A percentile compares a stretch with the other conserved stretches of the same genome.
Evolutionary conservation across 106 monocot genomes (phyloP).

Genomic region (Dioscorea dumetorum): DNA sequence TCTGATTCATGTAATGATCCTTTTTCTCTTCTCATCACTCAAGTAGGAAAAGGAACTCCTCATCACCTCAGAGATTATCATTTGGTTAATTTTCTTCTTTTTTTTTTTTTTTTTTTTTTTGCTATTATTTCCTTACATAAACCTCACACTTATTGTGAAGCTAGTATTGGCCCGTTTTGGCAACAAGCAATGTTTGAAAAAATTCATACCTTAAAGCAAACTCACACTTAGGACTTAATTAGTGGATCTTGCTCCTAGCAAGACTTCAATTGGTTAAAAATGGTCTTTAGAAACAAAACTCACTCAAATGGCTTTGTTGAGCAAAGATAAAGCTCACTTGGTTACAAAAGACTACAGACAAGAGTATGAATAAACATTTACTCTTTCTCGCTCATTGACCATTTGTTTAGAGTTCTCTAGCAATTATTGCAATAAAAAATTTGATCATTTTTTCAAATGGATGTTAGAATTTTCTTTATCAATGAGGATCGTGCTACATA

Average conservation of each 20-base stretch:
- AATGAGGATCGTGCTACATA: not conserved
- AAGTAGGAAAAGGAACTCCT: not conserved
- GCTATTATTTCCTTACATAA: not conserved
- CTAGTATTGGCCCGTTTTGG: not conserved
- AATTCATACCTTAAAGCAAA: not conserved
- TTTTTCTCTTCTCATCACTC: not conserved
- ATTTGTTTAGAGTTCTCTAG: not conserved
- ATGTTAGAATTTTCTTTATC: not conserved
- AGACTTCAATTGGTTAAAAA: too few relatives aligned
- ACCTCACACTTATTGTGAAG: not conserved
- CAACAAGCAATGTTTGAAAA: constrained; percentile 1
- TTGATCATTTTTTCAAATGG: not conserved
- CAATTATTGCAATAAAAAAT: not conserved
- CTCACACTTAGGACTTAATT: too few relatives aligned
- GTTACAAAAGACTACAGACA: not conserved
- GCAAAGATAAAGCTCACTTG: too few relatives aligned
- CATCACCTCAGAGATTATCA: not conserved
- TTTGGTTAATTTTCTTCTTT: too few relatives aligned
- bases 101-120: constrained; percentile 1
- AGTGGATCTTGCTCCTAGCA: too few relatives aligned
- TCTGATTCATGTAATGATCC: not conserved
- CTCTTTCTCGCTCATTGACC: not conserved
- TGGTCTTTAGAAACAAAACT: too few relatives aligned
- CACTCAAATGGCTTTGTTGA: too few relatives aligned
- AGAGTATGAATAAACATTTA: not conserved